Evolutionary conservation across 2,329 filamentous ascomycete genomes (phyloP).

Genomic region (Fonsecaea multimorphosa): DNA sequence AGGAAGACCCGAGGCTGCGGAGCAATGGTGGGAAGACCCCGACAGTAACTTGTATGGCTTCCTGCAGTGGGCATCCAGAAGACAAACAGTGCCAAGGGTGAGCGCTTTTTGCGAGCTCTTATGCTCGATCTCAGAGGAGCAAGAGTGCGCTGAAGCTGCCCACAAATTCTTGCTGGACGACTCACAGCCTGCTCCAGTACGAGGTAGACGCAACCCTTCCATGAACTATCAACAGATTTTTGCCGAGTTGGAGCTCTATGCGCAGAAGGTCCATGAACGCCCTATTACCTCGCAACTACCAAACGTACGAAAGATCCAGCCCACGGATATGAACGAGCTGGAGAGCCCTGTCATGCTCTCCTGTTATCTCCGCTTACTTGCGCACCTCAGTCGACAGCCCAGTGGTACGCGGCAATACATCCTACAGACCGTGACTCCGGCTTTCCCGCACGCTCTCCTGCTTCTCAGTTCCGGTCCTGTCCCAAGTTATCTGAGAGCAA

Average conservation of each 20-base stretch:
- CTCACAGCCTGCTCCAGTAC: constrained; percentile 65
- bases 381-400: constrained; percentile 79
- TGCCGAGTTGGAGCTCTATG: constrained; percentile 84
- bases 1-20: constrained; percentile 79
- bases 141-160: constrained; percentile 80
- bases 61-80: constrained; percentile 92
- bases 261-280: constrained; percentile 76
- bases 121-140: constrained; percentile 81
- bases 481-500: constrained; percentile 77
- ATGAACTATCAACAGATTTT: constrained; percentile 94
- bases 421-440: constrained; percentile 69
- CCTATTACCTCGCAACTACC: constrained; percentile 64
- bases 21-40: constrained; percentile 88
- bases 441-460: constrained; percentile 75
- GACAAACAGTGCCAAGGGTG: constrained; percentile 93
- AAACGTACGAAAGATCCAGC: constrained; percentile 65
- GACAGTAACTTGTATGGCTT: constrained; percentile 95
- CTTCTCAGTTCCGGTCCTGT: constrained; percentile 79
- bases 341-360: constrained; percentile 97
- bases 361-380: constrained; percentile 86
- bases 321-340: constrained; percentile 79
- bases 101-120: constrained; percentile 97
- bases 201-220: constrained; percentile 80
- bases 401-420: constrained; percentile 74
- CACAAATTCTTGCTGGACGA: constrained; percentile 89